Conservation (phyloP, 352 stramenopile genomes). For the Globisporangium sylvaticum region DNA sequence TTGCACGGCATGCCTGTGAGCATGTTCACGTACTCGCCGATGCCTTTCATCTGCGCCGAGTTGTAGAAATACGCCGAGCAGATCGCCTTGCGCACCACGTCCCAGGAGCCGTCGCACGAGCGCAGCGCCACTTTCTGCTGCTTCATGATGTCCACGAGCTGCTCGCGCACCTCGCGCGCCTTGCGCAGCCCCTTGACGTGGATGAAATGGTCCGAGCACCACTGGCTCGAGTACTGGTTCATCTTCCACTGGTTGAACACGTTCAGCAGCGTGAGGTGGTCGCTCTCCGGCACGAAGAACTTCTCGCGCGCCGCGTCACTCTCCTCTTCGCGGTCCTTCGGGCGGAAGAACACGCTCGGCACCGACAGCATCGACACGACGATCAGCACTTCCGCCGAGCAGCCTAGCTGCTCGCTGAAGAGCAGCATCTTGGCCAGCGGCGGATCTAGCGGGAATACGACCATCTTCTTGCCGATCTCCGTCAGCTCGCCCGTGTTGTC, state of each 20-base stretch:
- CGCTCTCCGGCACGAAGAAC: slow-evolving; percentile 98
- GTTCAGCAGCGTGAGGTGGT: slow-evolving; percentile 97
- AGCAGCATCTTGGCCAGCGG: slow-evolving; percentile 95
- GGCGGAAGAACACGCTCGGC: slow-evolving; percentile 95
- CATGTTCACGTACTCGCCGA: slow-evolving; percentile 99
- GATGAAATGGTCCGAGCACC: slow-evolving; percentile 96
- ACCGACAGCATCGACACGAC: slow-evolving; percentile 98
- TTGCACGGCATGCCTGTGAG: slow-evolving; percentile 96
- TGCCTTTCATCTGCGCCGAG: slow-evolving; percentile 97
- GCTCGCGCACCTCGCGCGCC: slow-evolving; percentile 90
- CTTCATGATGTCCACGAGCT: slow-evolving; percentile 99
- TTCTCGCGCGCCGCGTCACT: slow-evolving; percentile 96
- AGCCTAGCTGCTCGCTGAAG: slow-evolving; percentile 92
- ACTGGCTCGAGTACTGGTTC: slow-evolving; percentile 94
- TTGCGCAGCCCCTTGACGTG: slow-evolving; percentile 94
- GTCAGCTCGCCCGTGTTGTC: slow-evolving; percentile 97
- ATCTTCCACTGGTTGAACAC: slow-evolving; percentile 94
- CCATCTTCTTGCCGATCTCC: slow-evolving; percentile 95
- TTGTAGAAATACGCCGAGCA: slow-evolving; percentile 99
- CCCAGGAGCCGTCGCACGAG: slow-evolving; percentile 92
- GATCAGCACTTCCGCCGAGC: slow-evolving; percentile 93
- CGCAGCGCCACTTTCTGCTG: slow-evolving; percentile 91
- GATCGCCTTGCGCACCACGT: slow-evolving; percentile 97
- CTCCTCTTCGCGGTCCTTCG: slow-evolving; percentile 97
- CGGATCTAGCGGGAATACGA: slow-evolving; percentile 98